phyloP scores from a whole-genome alignment of 2,329 filamentous ascomycete genomes.

The Claviceps capensis region DNA sequence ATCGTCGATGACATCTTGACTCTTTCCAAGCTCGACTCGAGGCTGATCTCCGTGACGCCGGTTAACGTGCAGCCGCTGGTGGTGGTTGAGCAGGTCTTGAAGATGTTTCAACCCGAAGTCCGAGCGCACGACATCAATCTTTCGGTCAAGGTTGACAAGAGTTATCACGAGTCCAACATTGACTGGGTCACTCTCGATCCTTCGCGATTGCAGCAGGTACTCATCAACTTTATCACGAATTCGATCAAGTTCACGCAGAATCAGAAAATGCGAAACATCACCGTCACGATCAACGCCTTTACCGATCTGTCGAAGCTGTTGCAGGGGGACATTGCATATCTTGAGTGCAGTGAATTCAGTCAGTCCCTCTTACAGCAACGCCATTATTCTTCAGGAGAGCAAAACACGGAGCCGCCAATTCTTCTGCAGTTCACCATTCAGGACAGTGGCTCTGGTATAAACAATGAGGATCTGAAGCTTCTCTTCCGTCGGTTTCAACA shows the following conservation, averaged over 20 bases:
- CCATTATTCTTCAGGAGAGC: constrained; percentile 28
- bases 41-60: constrained; percentile 54
- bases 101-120: constrained; percentile 68
- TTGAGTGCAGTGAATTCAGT: constrained; percentile 26
- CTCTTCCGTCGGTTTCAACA: constrained; percentile 57
- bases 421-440: constrained; percentile 52
- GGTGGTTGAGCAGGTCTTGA: constrained; percentile 53
- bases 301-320: constrained; percentile 29
- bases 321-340: constrained; percentile 28
- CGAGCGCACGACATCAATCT: constrained; percentile 57
- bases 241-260: constrained; percentile 51
- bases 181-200: constrained; percentile 66
- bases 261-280: constrained; percentile 43
- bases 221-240: constrained; percentile 62
- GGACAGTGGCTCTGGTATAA: constrained; percentile 54
- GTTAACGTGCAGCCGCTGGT: constrained; percentile 51
- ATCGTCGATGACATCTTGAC: constrained; percentile 60
- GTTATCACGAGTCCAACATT: constrained; percentile 47
- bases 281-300: constrained; percentile 51
- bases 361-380: not conserved
- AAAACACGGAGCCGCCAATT: constrained; percentile 7
- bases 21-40: constrained; percentile 56
- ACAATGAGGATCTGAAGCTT: constrained; percentile 47
- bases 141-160: constrained; percentile 52
- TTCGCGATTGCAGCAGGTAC: constrained; percentile 56